phyloP scores from a whole-genome alignment of 148 eudicot genomes.

The Linanthus parryae region DNA sequence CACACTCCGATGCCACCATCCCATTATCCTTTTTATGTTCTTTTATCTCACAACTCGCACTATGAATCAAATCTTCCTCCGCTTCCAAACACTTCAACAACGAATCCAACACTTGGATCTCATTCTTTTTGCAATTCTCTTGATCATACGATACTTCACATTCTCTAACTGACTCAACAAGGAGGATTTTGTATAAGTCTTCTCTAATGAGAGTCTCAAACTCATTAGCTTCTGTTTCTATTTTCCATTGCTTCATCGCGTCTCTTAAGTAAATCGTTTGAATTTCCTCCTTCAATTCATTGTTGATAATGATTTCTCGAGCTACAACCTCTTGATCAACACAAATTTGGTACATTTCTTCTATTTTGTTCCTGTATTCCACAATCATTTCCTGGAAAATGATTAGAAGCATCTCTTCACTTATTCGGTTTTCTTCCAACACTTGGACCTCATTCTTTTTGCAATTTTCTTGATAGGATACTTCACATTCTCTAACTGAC shows the following conservation, averaged over 20 bases:
- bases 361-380: constrained; percentile 17
- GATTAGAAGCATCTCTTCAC: constrained; percentile 16
- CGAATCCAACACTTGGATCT: constrained; percentile 2
- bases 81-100: background rate
- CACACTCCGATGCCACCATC: constrained; percentile 7
- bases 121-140: background rate
- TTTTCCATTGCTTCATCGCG: constrained; percentile 10
- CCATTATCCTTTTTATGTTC: constrained; percentile 15
- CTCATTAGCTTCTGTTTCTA: constrained; percentile 20
- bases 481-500: constrained; percentile 27
- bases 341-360: too few species aligned
- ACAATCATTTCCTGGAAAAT: constrained; percentile 12
- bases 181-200: constrained; percentile 19
- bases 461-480: background rate
- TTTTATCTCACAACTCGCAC: constrained; percentile 17
- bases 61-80: constrained; percentile 17
- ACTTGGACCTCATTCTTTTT: background rate
- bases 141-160: too few species aligned
- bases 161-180: constrained; percentile 26
- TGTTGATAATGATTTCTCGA: too few species aligned
- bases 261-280: constrained; percentile 25
- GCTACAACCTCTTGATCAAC: too few species aligned
- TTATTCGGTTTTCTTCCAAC: background rate
- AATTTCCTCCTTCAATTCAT: too few species aligned
- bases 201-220: constrained; percentile 22